A percentile compares a stretch with the other conserved stretches of the same genome.
These are phyloP conservation scores for Fomitopsis palustris DNA, from an alignment of 1,284 basidiomycete genomes.

Conservation along the genomic window DNA sequence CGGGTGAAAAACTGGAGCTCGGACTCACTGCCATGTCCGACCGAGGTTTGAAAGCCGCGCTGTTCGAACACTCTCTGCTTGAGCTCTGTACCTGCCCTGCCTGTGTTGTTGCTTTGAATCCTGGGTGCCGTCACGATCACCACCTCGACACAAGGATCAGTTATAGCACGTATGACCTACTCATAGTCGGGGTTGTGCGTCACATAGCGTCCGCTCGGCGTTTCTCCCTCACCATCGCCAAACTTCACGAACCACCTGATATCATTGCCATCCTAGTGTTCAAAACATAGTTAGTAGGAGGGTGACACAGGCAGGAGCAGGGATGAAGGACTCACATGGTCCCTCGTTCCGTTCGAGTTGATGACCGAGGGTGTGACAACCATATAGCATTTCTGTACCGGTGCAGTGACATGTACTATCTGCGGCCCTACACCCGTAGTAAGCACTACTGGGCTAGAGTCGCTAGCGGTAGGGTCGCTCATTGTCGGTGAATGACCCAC, in stretches of 20 bases:
- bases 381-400: not conserved
- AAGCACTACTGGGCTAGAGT: not conserved
- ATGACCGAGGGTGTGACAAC: not conserved
- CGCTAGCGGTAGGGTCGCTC: not conserved
- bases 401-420: not conserved
- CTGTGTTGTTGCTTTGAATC: not conserved
- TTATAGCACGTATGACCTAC: not conserved
- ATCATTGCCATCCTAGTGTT: not conserved
- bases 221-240: not conserved
- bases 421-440: not conserved
- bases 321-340: not conserved
- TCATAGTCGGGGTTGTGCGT: not conserved
- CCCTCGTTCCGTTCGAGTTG: not conserved
- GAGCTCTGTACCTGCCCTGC: not conserved
- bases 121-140: not conserved
- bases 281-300: not conserved
- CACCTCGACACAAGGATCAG: not conserved
- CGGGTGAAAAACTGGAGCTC: not conserved
- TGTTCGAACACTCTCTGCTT: not conserved
- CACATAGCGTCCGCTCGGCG: not conserved
- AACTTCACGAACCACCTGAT: not conserved
- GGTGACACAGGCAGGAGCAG: not conserved
- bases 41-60: not conserved
- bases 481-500: not conserved
- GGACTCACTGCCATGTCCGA: not conserved